Base-by-base conservation (phyloP, 2,329 filamentous ascomycete genomes). In the Cladophialophora psammophila region DNA sequence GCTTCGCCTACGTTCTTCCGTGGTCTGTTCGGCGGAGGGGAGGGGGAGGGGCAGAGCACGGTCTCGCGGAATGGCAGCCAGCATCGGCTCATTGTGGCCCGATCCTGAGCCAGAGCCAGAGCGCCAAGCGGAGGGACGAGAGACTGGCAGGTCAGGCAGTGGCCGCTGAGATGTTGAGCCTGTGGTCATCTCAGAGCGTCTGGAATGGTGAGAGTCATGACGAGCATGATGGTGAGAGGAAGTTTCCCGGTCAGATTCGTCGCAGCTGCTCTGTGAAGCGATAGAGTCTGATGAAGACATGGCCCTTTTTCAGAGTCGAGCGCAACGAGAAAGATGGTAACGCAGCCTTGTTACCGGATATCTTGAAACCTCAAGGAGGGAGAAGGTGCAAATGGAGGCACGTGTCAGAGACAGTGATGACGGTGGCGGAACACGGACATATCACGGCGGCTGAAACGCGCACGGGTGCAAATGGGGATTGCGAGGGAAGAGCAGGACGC, bases 1-100 rank as follows among this genome's bases (percentile, higher is more conserved):
- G 38, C 65, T 70, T 38, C 64, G 65, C 59, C 71, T 68, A 36
- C 71, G 65, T 52, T 69, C 65, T 62, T 71, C 69, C 3, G 63
- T 34, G 32, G 63, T 69, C 50, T 67, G 61, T 42, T 71, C 69
- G 32, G 59, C 59, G n/a, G 48, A 18, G 26, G 40, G 36, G 20
- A 53, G 53, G 12, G 71, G 71, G 31, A 65, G 38, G 10, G 71
- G 69, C 1, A 68, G 64, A 18, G 60, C 60, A 40, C 66, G 68
- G 35, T 70, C 68, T 38, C 57, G 55, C 9, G 64, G 66, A 20
- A 60, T 60, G 26, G 60, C 32, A 52, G 66, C 52, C 32, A 65
- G 56, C 52, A 58, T 34, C n/a, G 62, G 60, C 26, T 53, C 54
- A 59, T 57, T 68, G 20, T 54, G 57, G 26, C 52, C 36, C 13